Evolutionary conservation across 164 flowering plant species (phyloP).

Genomic region (Stephania yunnanensis): DNA sequence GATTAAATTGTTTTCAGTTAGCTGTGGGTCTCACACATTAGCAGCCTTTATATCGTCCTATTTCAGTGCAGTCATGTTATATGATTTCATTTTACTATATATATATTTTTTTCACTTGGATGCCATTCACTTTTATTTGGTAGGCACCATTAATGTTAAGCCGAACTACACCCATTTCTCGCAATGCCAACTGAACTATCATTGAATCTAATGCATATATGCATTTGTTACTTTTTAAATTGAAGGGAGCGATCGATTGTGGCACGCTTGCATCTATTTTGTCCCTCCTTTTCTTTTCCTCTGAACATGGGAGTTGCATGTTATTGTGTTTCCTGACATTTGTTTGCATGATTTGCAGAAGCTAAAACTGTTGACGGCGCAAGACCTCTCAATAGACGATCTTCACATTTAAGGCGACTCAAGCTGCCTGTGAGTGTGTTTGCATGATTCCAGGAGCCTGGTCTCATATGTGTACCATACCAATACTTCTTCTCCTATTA

Average conservation of each 20-base stretch:
- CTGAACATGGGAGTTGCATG: not conserved
- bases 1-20: not conserved
- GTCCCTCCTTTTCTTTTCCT: not conserved
- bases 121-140: not conserved
- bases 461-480: not conserved
- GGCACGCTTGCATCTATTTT: not conserved
- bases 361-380: slow-evolving; percentile 59
- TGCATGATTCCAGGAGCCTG: not conserved
- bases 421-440: not conserved
- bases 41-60: not conserved
- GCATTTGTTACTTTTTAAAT: not conserved
- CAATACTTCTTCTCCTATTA: not conserved
- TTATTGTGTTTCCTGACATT: not conserved
- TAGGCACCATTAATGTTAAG: not conserved
- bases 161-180: not conserved
- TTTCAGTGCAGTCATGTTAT: not conserved
- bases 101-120: not conserved
- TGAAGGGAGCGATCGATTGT: not conserved
- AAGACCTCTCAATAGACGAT: slow-evolving; percentile 68
- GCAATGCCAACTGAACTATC: not conserved
- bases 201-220: not conserved
- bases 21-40: not conserved
- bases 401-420: slow-evolving; percentile 44
- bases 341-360: slow-evolving; percentile 46
- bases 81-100: not conserved